phyloP scores from a whole-genome alignment of 306 rosid species.

The Hylodesmum podocarpum region DNA sequence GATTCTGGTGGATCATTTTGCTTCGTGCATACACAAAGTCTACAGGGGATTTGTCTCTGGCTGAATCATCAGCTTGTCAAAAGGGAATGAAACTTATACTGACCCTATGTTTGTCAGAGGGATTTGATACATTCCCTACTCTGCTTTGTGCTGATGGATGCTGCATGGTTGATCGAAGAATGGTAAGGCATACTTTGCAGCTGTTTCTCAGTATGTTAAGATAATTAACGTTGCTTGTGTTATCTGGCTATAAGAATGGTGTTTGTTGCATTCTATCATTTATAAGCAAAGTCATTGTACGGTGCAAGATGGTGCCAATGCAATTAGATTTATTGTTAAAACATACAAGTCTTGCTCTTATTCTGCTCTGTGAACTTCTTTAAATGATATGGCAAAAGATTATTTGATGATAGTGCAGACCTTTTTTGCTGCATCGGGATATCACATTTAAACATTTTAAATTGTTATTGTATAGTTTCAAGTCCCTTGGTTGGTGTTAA shows the following conservation, averaged over 20 bases:
- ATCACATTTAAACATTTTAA: neutral
- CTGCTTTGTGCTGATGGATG: slow-evolving; percentile 96
- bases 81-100: slow-evolving; percentile 90
- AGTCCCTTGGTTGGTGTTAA: neutral
- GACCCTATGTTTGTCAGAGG: slow-evolving; percentile 86
- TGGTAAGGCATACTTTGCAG: slow-evolving; percentile 53
- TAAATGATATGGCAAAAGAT: neutral
- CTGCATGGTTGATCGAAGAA: slow-evolving; percentile 86
- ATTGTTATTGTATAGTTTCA: neutral
- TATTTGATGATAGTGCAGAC: neutral
- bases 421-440: neutral
- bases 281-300: neutral
- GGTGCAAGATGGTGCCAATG: neutral
- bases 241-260: neutral
- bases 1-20: slow-evolving; percentile 95
- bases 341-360: neutral
- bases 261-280: slow-evolving; percentile 9
- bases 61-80: slow-evolving; percentile 77
- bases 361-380: slow-evolving; percentile 21
- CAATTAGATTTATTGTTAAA: slow-evolving; percentile 19
- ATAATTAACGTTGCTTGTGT: neutral
- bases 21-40: slow-evolving; percentile 93
- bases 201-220: slow-evolving; percentile 16
- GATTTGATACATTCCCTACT: slow-evolving; percentile 91
- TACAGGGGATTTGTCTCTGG: slow-evolving; percentile 75